Evolutionary conservation across 2,329 filamentous ascomycete species (phyloP), one percentile per base, ranked within the genome.

Genomic region (Fusarium dimerum): DNA sequence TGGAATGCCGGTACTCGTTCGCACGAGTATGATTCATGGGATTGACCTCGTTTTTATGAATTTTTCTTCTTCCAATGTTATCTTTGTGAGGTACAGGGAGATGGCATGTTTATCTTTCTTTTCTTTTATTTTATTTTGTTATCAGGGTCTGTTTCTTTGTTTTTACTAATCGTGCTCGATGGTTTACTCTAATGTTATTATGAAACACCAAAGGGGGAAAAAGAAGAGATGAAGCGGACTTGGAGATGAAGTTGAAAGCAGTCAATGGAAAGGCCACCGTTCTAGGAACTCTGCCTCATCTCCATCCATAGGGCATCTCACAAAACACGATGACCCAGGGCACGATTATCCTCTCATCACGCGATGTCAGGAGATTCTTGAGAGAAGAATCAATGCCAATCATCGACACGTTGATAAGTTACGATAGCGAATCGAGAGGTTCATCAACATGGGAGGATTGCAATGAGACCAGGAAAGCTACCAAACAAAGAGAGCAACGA

Each of bases 11-110:
- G 51, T 65, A 55, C 62, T 64, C 59, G 60, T 64, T 55, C 58
- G 51, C 57, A 46, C 59, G 59, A 53, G 61, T 52, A 61, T 57
- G 51, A 53, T 49, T 62, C 58, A 60, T 54, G 52, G 54, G 51
- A 47, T 55, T 44, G 50, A 50, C 46, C 52, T 55, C 39, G 38
- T 53, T 47, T 60, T 52, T 55, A 60, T 57, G 57, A 60, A 51
- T 64, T 26, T 7, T 26, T 26, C 64, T 65, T 60, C 50, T 62
- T 65, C 55, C 13, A 36, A 53, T 57, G 40, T 65, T 51, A 50
- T 55, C 54, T 65, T 62, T 65, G 62, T 63, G 48, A 49, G 53
- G 60, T 54, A 65, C 47, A 58, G 63, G 62, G 60, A 64, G 59
- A 65, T 54, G 60, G 61, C 45, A 57, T 51, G 48, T 54, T 60